phyloP scores from a whole-genome alignment of 2,329 filamentous ascomycete species.

The Aspergillus sojae region DNA sequence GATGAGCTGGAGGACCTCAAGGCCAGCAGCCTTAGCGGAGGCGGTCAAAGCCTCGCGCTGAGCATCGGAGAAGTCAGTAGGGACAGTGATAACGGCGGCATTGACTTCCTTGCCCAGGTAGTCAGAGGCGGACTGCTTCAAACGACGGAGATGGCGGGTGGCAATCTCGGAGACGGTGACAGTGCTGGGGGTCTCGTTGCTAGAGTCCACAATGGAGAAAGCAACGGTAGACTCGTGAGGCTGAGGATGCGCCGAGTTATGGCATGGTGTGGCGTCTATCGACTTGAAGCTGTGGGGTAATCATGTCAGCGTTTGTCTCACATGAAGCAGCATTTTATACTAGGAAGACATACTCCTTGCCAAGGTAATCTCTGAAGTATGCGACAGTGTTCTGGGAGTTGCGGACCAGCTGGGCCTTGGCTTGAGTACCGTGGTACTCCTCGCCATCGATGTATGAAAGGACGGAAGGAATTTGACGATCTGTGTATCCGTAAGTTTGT shows the following conservation, averaged over 20 bases:
- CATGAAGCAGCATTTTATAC: background rate
- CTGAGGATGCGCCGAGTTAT: slow-evolving; percentile 87
- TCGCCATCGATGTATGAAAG: slow-evolving; percentile 95
- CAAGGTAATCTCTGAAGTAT: slow-evolving; percentile 94
- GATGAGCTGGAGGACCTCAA: slow-evolving; percentile 92
- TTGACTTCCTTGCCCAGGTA: slow-evolving; percentile 92
- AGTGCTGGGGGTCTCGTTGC: slow-evolving; percentile 64
- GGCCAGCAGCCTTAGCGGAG: slow-evolving; percentile 75
- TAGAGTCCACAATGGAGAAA: slow-evolving; percentile 82
- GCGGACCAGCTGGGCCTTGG: slow-evolving; percentile 88
- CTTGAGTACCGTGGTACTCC: slow-evolving; percentile 94
- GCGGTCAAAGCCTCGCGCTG: slow-evolving; percentile 80
- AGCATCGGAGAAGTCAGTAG: slow-evolving; percentile 87
- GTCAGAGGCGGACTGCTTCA: slow-evolving; percentile 82
- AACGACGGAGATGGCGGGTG: slow-evolving; percentile 79
- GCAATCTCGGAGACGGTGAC: slow-evolving; percentile 79
- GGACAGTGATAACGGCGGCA: slow-evolving; percentile 90
- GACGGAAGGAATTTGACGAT: slow-evolving; percentile 94
- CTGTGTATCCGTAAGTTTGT: slow-evolving; percentile 49
- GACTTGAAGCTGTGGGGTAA: slow-evolving; percentile 71
- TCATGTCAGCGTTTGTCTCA: slow-evolving; percentile 15
- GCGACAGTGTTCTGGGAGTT: slow-evolving; percentile 92
- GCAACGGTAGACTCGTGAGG: slow-evolving; percentile 71
- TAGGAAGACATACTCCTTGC: slow-evolving; percentile 70
- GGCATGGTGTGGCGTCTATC: slow-evolving; percentile 93